Evolutionary conservation across 257 asterid genomes (phyloP), one percentile per base, ranked within the genome.

Genomic region (Ehretia macrophylla): DNA sequence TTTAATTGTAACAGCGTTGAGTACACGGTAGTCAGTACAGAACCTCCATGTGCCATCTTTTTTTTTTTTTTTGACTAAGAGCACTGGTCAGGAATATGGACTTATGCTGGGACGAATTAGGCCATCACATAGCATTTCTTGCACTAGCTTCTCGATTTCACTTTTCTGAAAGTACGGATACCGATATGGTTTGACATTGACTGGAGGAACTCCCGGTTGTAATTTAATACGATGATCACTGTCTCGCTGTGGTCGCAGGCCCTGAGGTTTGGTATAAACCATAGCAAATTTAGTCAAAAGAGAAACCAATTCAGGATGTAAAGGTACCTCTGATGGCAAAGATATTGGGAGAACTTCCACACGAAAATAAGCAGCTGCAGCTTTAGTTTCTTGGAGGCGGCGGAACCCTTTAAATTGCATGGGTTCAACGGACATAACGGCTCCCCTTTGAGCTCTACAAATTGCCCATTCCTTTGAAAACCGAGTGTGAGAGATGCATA

Each of bases 141-240:
- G 16, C 39, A 59, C 27, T 4, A 42, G 8, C 9, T 44, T 39
- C 6, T 39, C 49, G 8, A 59, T 59, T 11, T 18, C 64, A 1
- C 0, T 0, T 14, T 44, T 59, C 11, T 42, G 55, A 10, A 21
- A 22, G 44, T 59, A 17, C 4, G 20, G 40, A 39, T 59, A 59
- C 10, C 54, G 42, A 20, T 59, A 59, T 6, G 64, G 64, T 19
- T 22, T 5, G 0, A 59, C 27, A 45, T 59, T 59, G 4, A 44
- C n/a, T 0, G 55, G 54, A 22, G 12, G 5, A 1, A 10, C 16
- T 3, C 47, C 47, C 8, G 12, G 14, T 42, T 2, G 2, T 3
- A 42, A 14, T 1, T 1, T 1, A 9, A 42, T 42, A 10, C 5
- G 12, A 10, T 42, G 47, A 9, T 42, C 47, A 1, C 2, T 4